Evolutionary conservation across 371 early-diverging fungal genomes (phyloP).

Genomic region (Haplosporangium sp.): DNA sequence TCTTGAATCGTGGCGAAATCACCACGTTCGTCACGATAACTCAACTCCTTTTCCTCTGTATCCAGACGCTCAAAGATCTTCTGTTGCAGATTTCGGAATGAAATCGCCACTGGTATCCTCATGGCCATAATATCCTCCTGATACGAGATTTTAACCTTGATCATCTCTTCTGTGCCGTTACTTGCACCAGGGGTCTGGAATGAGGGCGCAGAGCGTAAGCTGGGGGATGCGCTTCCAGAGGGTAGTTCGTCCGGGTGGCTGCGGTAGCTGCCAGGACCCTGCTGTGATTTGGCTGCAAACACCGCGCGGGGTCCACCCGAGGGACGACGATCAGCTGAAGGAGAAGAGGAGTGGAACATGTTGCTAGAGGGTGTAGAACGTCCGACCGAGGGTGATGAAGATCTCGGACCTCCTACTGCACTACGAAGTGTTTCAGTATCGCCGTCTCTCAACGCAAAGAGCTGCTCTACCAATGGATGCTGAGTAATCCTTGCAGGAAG

Average conservation of each 20-base stretch:
- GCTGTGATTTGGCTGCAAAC: conserved; percentile 1
- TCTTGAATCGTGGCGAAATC: conserved; percentile 34
- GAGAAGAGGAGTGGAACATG: too few species aligned
- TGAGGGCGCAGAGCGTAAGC: conserved; percentile 27
- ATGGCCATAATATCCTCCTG: conserved; percentile 81
- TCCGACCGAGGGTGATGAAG: neutral
- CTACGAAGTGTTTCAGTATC: conserved; percentile 67
- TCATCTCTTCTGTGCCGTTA: conserved; percentile 35
- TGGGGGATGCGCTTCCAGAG: conserved; percentile 28
- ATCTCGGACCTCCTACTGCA: conserved; percentile 2
- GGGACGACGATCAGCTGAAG: conserved; percentile 14
- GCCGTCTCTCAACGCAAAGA: conserved; percentile 76
- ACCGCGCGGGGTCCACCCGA: conserved; percentile 27
- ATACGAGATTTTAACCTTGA: conserved; percentile 78
- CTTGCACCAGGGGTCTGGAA: conserved; percentile 1
- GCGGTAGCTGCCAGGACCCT: conserved; percentile 6
- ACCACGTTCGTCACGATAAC: conserved; percentile 45
- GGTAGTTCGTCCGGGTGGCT: conserved; percentile 31
- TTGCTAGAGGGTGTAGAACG: neutral
- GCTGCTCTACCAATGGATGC: conserved; percentile 62
- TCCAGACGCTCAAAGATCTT: conserved; percentile 69
- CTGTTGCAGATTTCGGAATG: conserved; percentile 63
- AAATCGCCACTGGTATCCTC: conserved; percentile 70
- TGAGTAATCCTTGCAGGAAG: conserved; percentile 72
- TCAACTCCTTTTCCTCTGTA: conserved; percentile 17